phyloP scores from a whole-genome alignment of 768 basidiomycete species.

The Ramaria rubella region DNA sequence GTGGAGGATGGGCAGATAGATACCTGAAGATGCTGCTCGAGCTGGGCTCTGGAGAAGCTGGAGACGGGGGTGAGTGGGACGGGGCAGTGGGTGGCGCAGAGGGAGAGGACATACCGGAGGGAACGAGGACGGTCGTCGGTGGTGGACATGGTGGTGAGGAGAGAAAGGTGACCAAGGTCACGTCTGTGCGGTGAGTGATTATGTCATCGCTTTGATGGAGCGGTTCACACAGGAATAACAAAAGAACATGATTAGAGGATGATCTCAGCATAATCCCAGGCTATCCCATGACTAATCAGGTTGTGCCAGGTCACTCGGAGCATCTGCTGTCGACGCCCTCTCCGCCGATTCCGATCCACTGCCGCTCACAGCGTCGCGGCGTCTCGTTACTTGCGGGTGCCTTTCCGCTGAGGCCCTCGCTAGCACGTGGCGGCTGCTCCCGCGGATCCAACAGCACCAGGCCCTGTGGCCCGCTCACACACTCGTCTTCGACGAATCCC shows the following conservation, averaged over 20 bases:
- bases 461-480: background rate
- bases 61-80: background rate
- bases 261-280: no score
- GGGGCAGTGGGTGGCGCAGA: background rate
- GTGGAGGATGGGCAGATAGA: background rate
- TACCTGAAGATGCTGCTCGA: constrained; percentile 7
- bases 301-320: background rate
- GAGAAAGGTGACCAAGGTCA: constrained; percentile 1
- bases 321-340: background rate
- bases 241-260: no score
- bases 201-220: background rate
- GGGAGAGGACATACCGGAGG: background rate
- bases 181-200: no score
- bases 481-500: no score
- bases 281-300: background rate
- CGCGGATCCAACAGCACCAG: no score
- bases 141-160: constrained; percentile 6
- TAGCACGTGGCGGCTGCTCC: no score
- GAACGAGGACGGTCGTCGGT: background rate
- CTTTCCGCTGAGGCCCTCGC: background rate
- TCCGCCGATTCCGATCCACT: background rate
- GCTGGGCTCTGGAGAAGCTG: constrained; percentile 4
- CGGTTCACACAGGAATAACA: constrained; percentile 2
- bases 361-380: background rate
- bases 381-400: background rate